A percentile compares a stretch with the other conserved stretches of the same genome.
phyloP scores from a whole-genome alignment of 768 basidiomycete genomes.

The Mycena epipterygia region DNA sequence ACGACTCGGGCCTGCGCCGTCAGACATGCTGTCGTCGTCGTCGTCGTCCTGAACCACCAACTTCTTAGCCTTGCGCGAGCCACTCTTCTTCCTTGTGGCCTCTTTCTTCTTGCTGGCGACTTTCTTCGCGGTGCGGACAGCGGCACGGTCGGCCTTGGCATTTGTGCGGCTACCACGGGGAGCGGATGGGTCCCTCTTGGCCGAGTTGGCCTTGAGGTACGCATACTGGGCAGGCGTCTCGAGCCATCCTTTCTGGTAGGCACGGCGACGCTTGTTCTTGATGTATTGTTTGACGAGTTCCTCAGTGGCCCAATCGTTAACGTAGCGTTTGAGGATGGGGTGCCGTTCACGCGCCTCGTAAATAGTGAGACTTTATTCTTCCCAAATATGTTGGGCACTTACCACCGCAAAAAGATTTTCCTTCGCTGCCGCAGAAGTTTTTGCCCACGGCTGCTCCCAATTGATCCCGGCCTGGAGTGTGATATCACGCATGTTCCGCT shows the following conservation, averaged over 20 bases:
- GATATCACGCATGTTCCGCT: slow-evolving; percentile 29
- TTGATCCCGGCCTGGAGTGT: slow-evolving; percentile 10
- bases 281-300: slow-evolving; percentile 38
- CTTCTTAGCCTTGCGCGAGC: background rate
- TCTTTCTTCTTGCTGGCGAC: background rate
- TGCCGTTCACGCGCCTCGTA: background rate
- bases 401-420: slow-evolving; percentile 23
- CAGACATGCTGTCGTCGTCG: background rate
- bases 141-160: too few relatives aligned
- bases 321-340: background rate
- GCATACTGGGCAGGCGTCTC: slow-evolving; percentile 31
- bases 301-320: slow-evolving; percentile 44
- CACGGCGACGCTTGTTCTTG: slow-evolving; percentile 32
- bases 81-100: background rate
- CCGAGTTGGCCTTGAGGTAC: slow-evolving; percentile 38
- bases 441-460: slow-evolving; percentile 29
- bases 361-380: too few relatives aligned
- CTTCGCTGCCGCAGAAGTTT: slow-evolving; percentile 16
- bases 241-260: slow-evolving; percentile 30
- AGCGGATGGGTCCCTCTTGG: slow-evolving; percentile 22
- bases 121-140: background rate
- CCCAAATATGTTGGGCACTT: background rate
- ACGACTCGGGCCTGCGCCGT: too few relatives aligned
- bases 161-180: background rate
- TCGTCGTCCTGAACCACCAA: background rate